Conservation (phyloP, 1,284 basidiomycete species). For the Ceratobasidium sp. region DNA sequence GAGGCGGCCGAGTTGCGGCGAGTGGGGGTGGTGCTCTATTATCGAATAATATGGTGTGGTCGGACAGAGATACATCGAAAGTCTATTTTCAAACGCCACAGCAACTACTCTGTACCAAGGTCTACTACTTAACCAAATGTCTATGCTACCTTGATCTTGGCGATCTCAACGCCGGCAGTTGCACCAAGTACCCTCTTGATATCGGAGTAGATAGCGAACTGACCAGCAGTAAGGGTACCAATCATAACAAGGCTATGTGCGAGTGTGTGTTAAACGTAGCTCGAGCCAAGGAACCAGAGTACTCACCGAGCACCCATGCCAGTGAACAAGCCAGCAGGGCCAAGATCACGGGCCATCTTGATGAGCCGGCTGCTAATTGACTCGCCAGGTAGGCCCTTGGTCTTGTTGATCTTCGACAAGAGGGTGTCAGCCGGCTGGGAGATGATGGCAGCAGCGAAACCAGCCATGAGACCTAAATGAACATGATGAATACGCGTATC, state of each 20-base stretch:
- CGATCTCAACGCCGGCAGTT: constrained; percentile 60
- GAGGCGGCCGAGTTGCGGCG: background rate
- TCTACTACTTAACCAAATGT: background rate
- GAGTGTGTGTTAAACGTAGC: constrained; percentile 38
- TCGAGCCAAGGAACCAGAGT: background rate
- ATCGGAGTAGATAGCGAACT: constrained; percentile 63
- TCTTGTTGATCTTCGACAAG: constrained; percentile 70
- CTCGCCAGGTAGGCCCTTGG: constrained; percentile 67
- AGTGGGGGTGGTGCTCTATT: background rate
- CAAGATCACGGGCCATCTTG: constrained; percentile 62
- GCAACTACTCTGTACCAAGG: background rate
- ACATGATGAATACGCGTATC: background rate
- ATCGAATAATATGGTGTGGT: background rate
- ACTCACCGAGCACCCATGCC: constrained; percentile 59
- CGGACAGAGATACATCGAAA: constrained; percentile 8
- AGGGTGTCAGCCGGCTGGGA: constrained; percentile 70
- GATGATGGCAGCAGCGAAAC: constrained; percentile 70
- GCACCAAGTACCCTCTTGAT: constrained; percentile 64
- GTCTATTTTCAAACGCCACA: constrained; percentile 32
- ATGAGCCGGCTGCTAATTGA: constrained; percentile 62
- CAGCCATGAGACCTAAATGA: constrained; percentile 62
- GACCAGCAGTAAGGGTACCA: constrained; percentile 67
- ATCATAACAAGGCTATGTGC: constrained; percentile 62
- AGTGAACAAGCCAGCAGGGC: constrained; percentile 65
- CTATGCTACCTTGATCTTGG: constrained; percentile 48